Percentiles rank a stretch among this genome's conserved stretches.
Evolutionary conservation across 345 rosid genomes (phyloP).

Genomic region (Viola odorata): DNA sequence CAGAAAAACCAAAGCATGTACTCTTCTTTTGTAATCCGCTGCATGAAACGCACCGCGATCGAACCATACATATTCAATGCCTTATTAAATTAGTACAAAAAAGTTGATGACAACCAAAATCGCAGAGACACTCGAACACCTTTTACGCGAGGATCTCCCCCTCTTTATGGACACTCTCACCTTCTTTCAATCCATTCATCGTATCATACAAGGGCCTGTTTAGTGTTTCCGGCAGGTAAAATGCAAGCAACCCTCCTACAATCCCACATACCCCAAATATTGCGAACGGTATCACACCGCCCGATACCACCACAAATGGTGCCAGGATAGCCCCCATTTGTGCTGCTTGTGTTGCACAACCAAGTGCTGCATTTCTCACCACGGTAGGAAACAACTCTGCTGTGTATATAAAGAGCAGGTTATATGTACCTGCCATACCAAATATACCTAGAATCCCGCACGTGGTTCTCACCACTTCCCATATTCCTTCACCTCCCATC

Average conservation of each 20-base stretch:
- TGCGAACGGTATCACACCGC: conserved; percentile 58
- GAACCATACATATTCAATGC: background rate
- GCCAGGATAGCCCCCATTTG: conserved; percentile 90
- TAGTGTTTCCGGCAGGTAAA: conserved; percentile 79
- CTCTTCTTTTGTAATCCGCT: background rate
- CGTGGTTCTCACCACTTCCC: conserved; percentile 60
- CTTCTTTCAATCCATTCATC: conserved; percentile 64
- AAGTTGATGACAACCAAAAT: background rate
- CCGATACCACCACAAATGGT: conserved; percentile 78
- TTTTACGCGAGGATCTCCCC: background rate
- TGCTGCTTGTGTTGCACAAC: conserved; percentile 71
- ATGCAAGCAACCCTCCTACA: conserved; percentile 67
- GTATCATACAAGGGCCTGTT: conserved; percentile 83
- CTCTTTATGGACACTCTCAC: conserved; percentile 25
- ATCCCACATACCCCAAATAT: conserved; percentile 63
- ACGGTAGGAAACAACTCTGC: conserved; percentile 87
- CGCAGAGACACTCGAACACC: background rate
- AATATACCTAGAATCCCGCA: conserved; percentile 80
- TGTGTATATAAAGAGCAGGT: conserved; percentile 73
- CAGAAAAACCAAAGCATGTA: background rate
- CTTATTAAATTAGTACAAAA: background rate
- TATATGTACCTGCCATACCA: conserved; percentile 84
- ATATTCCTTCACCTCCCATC: conserved; percentile 36
- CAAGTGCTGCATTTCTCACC: conserved; percentile 87
- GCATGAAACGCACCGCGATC: background rate